Base-by-base conservation (phyloP, 2,329 filamentous ascomycete genomes). In the Pseudocercospora pini-densiflorae region DNA sequence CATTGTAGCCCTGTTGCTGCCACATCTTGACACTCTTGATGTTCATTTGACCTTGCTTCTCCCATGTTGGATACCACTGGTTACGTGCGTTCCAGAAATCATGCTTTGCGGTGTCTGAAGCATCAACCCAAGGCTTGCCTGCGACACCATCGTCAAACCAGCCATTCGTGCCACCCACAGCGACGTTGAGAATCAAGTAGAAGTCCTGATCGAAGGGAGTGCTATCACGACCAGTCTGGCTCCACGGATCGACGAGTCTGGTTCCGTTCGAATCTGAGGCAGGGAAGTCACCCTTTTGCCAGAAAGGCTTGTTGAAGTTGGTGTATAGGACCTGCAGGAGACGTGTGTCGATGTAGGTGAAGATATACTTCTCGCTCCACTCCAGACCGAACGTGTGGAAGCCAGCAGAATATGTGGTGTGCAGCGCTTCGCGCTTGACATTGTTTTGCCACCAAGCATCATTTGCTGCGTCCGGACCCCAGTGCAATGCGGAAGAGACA, bases 361-460 rank as follows among this genome's bases (percentile, higher is more conserved):
- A 96, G 66, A 95, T 82, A 78, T 96, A 95, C 79, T 94, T 94
- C 73, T 94, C 87, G 60, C 88, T 93, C 92, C 92, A 96, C 79
- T 96, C 92, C 2, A 96, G 79, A 14, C 92, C 92, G 74, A 89
- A 96, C 0, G 87, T 92, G 81, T 96, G 91, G 81, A 89, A 92
- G 24, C 80, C 86, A 0, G 82, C 80, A 33, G 88, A 79, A 78
- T 90, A 96, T 0, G 90, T 92, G 5, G 89, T 92, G 81, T 93
- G 92, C 31, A 93, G 84, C 10, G 91, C 89, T 68, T 85, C 81
- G 62, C 88, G 88, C 83, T 94, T 94, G 76, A 90, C 88, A 78
- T 93, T 94, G 68, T 91, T 94, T 71, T 87, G 86, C 91, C 91
- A 95, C 90, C 90, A 96, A 12, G 85, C 92, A 76, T 96, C 91